Percentiles rank a stretch among this genome's conserved stretches.
These are phyloP conservation scores for Cyclostephanos tholiformis DNA, from an alignment of 108 stramenopile species.

Conservation along the genomic window DNA sequence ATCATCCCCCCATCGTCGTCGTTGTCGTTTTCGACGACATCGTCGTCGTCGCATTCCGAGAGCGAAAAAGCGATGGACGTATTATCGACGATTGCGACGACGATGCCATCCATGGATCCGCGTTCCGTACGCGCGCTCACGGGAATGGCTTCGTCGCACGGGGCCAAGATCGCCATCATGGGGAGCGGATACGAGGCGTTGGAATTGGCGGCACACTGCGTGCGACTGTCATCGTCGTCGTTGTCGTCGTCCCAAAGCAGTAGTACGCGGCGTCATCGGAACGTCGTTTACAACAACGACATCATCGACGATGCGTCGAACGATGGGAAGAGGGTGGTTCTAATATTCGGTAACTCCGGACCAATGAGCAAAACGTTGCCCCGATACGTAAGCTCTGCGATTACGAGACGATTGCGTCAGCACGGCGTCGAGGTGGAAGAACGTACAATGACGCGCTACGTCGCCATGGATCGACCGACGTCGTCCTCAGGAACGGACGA, in stretches of 20 bases:
- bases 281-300: too few species aligned
- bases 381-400: slow-evolving; percentile 69
- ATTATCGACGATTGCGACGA: not conserved
- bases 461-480: slow-evolving; percentile 46
- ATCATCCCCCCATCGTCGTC: not conserved
- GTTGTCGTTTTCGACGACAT: not conserved
- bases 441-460: slow-evolving; percentile 76
- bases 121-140: slow-evolving; percentile 43
- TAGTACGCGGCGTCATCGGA: too few species aligned
- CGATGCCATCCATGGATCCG: slow-evolving; percentile 43
- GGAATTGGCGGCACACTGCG: slow-evolving; percentile 63
- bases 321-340: slow-evolving; percentile 45
- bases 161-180: slow-evolving; percentile 68
- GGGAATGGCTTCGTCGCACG: slow-evolving; percentile 55
- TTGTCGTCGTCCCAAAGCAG: slow-evolving; percentile 4
- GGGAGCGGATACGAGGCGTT: slow-evolving; percentile 86
- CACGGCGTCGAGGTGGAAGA: slow-evolving; percentile 69
- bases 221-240: slow-evolving; percentile 18
- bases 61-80: slow-evolving; percentile 1
- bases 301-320: not conserved
- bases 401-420: slow-evolving; percentile 65
- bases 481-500: not conserved
- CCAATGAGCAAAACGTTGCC: slow-evolving; percentile 65
- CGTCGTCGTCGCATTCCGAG: too few species aligned
- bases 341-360: slow-evolving; percentile 67